Base-by-base conservation (phyloP, 148 eudicot genomes). In the Cornus suecica region DNA sequence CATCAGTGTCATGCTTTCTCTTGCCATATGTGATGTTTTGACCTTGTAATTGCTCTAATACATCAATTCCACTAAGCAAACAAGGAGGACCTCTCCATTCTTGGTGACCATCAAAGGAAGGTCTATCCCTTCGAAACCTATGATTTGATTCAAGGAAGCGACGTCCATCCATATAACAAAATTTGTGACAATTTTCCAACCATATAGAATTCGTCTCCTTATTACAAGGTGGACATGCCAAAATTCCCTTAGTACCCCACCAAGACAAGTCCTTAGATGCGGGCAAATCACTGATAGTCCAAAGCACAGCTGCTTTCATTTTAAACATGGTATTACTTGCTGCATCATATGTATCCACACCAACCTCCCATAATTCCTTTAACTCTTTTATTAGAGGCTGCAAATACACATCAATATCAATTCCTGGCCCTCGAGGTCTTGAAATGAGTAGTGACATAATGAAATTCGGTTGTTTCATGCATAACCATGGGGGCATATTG, bases 211-310 rank as follows among this genome's bases (percentile, higher is more conserved):
- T 2, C 8, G 75, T 34, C 2, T 77, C 65, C 24, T 28, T 3
- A 54, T 41, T 29, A 26, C 84, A 81, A 11, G 25, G 27, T 6
- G 81, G 81, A 74, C 81, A 81, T n/a, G 84, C 71, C 2, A 18
- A 32, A 8, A 63, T 24, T 0, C 77, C 74, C 18, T 77, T 66
- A 11, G 80, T 77, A 37, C 68, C 77, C 83, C 69, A 80, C 7
- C 81, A 68, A 23, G 73, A 76, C n/a, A 74, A 52, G 56, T 51
- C 56, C 1, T 58, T 29, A 69, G 30, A 32, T 7, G 42, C 65
- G 0, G 67, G 66, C 68, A 76, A 76, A 34, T 68, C 79, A 76
- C 66, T 76, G 15, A 62, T 65, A 3, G 32, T 66, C 34, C 71
- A 64, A 31, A 42, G 51, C 51, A n/a, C n/a, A n/a, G n/a, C n/a